Base-by-base conservation (phyloP, 2,329 filamentous ascomycete genomes). In the Alternaria alternata region DNA sequence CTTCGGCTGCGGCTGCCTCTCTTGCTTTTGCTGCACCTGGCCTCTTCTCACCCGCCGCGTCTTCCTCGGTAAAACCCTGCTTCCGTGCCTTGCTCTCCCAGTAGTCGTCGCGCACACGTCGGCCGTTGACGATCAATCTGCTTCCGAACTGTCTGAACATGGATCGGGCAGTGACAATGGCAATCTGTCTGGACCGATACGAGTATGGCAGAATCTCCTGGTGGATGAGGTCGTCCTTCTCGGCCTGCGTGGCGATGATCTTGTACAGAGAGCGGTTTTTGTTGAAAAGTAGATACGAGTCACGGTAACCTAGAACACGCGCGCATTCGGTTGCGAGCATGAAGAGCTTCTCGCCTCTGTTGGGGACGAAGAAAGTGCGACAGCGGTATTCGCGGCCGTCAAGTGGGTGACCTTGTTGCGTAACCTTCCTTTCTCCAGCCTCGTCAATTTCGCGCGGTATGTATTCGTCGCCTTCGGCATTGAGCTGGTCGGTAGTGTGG, bases 91-190 rank as follows among this genome's bases (percentile, higher is more conserved):
- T 98, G 74, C 90, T 92, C 79, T 98, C 95, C 95, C 95, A 99
- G 80, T 99, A 99, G 77, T 99, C 95, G 80, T 99, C 95, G 51
- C 95, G 90, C 42, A 99, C 95, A 59, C 95, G 86, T 64, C 94
- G 87, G 34, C 95, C 95, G 72, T 94, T 92, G 36, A 91, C 88
- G 65, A 99, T 95, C 53, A 99, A 91, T 64, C 95, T 88, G 78
- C 94, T 97, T 49, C 95, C 95, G 78, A 99, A 99, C 78, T 99
- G 95, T 43, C 95, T 89, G 80, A 98, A 99, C 95, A 99, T 99
- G 70, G 94, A 98, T 66, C 93, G 89, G 30, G 95, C 95, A 1
- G 95, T 98, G 43, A 99, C 95, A 64, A 99, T 97, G 52, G 95
- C 95, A 69, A 99, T 99, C 80, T 99, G 95, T 51, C 95, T 89